Evolutionary conservation across 2,329 filamentous ascomycete genomes (phyloP), one percentile per base, ranked within the genome.

Genomic region (Sporothrix globosa): DNA sequence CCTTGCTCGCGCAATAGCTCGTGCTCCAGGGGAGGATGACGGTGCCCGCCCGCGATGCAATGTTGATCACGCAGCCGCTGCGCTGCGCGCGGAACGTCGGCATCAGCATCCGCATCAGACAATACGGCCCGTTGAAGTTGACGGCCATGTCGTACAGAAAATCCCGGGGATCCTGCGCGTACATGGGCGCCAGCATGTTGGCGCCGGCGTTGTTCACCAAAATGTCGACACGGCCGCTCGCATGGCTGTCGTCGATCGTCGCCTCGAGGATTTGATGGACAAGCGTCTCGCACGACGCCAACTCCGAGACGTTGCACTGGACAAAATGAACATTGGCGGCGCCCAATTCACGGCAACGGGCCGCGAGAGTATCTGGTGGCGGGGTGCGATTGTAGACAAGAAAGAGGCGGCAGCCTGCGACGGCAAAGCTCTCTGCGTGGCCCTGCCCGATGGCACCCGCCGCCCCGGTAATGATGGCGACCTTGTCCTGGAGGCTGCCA

Each of bases 1-100:
- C 77, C 69, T 78, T 78, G 76, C 76, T 77, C 13, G 77, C 72
- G 68, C 76, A 77, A 74, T 78, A 78, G 69, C 75, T 76, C n/a
- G 76, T 75, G 72, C 74, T 76, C 73, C 76, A 78, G 1, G 77
- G 77, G 4, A 61, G 41, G 17, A 61, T 11, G 34, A 61, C 34
- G 30, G 76, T 77, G 60, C 77, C 77, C 3, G 77, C 77, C 10
- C 77, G 75, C 39, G 76, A 77, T 17, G 77, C 74, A 34, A 78
- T 76, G 73, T 78, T 78, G 68, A 78, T 73, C 19, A 78, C 73
- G 61, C 75, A 77, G n/a, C 77, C 77, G 63, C 72, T 74, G 50
- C 72, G 67, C 70, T 75, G 76, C 41, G 69, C 65, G 9, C 75
- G 71, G 61, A 78, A 77, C 21, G 69, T 27, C 0, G 77, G 77